Evolutionary conservation across 2,329 filamentous ascomycete species (phyloP), one percentile per base, ranked within the genome.

Genomic region (Colletotrichum paranaense): DNA sequence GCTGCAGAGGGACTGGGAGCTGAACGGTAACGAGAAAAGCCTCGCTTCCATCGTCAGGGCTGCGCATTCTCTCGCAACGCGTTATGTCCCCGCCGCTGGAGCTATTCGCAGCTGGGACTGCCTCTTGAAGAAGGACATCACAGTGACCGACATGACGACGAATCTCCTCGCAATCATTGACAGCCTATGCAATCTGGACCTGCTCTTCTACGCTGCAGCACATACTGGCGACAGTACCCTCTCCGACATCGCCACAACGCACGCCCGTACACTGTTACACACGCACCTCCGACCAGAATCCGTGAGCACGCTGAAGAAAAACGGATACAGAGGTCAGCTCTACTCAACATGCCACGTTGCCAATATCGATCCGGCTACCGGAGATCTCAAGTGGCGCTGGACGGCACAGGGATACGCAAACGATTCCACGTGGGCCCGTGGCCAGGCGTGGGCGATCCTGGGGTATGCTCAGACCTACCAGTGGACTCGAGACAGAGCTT

Each of bases 371-470:
- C 84, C 86, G 0, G 71, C 68, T 0, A 85, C 81, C 0, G 86
- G 87, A 0, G 75, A 73, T 0, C 76, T 88, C 7, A 87, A 86
- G 73, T 80, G 83, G 24, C 82, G 82, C 32, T 81, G 85, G 66
- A 89, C 88, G 0, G 86, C 84, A 0, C 88, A 89, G 71, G 87
- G 88, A 0, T 86, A 84, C 74, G 75, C 78, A 0, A 84, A 84
- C 46, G 77, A 80, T 22, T 88, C 86, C 0, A 88, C 86, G 0
- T 89, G 87, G 88, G 82, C 84, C 4, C 82, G 87, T 11, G 87
- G 87, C 1, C 87, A 89, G 68, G 86, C 86, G 0, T 89, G 88
- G 87, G 83, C 82, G 0, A 85, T 88, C 19, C 78, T 88, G n/a
- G 87, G 87, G 0, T 89, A 87, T 60, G 82, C 86, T 0, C 86